Evolutionary conservation across 441 rosid genomes (phyloP), one percentile per base, ranked within the genome.

Genomic region (Melastoma candidum): DNA sequence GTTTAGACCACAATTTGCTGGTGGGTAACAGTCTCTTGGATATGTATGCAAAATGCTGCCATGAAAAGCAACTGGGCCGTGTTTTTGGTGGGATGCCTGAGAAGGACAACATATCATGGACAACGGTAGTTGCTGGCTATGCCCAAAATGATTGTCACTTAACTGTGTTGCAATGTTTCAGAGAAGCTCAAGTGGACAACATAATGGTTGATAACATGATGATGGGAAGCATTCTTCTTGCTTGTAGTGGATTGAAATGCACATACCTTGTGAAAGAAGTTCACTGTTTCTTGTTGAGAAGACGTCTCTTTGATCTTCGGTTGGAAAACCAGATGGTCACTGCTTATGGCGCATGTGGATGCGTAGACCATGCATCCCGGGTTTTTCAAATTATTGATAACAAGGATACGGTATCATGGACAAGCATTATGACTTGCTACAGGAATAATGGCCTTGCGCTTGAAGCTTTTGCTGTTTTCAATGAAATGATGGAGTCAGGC

Each of bases 341-440:
- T 77, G 79, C 70, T 51, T 92, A 85, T 47, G 97, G 92, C 57
- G 77, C 69, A 54, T 80, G 87, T 61, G 68, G 78, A 58, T 61
- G 63, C 67, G 49, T 78, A 48, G 68, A 65, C 58, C 79, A 84
- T 71, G 87, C 94, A 12, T 57, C 71, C 66, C 72, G 59, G 54
- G 56, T 70, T 60, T 84, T 92, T 58, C 69, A 73, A 60, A 72
- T 60, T 12, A 65, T 77, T 36, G 64, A 76, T 63, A 46, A 51
- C 12, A 82, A 82, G 69, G 92, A 92, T 79, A 67, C 76, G 48
- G 85, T 88, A 56, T 80, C 95, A 49, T 92, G 95, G 98, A 92
- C 97, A 27, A 88, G 94, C 87, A 75, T 85, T 79, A 78, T 92
- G 50, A 85, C 89, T 13, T 77, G 80, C 36, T 77, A 76, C 72